Conservation (phyloP, 2,329 filamentous ascomycete species). For the Penicillium sp. region DNA sequence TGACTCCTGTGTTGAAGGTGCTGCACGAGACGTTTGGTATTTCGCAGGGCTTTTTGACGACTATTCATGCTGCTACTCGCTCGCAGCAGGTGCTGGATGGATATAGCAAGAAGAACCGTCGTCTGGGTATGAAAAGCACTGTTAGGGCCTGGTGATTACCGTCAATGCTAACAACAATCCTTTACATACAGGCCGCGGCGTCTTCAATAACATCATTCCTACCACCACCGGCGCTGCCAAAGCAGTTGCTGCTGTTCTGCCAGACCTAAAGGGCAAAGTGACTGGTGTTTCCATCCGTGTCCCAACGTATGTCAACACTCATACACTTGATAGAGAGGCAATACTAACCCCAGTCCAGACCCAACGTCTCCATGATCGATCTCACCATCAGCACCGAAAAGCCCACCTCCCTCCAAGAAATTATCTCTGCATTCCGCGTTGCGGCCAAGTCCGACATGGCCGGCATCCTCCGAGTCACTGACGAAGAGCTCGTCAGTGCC, state of each 20-base stretch:
- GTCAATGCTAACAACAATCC: neutral
- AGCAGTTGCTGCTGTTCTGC: slow-evolving; percentile 95
- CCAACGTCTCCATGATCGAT: slow-evolving; percentile 95
- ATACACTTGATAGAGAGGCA: neutral
- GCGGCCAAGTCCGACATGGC: slow-evolving; percentile 44
- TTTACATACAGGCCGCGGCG: slow-evolving; percentile 69
- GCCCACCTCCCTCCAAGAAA: slow-evolving; percentile 50
- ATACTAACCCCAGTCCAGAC: slow-evolving; percentile 25
- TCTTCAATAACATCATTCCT: slow-evolving; percentile 95
- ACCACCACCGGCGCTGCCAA: slow-evolving; percentile 93
- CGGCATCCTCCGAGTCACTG: slow-evolving; percentile 83
- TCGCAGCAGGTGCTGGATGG: slow-evolving; percentile 39
- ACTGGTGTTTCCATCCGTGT: slow-evolving; percentile 96
- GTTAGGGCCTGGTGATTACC: neutral
- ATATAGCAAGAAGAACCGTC: slow-evolving; percentile 38
- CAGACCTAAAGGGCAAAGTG: slow-evolving; percentile 88
- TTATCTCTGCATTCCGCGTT: slow-evolving; percentile 28
- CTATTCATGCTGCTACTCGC: slow-evolving; percentile 34
- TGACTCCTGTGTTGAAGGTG: slow-evolving; percentile 36
- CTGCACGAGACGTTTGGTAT: slow-evolving; percentile 35
- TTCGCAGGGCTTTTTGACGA: slow-evolving; percentile 35
- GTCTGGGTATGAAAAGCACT: slow-evolving; percentile 25
- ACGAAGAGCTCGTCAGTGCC: slow-evolving; percentile 85
- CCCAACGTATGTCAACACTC: slow-evolving; percentile 59
- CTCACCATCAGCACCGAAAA: slow-evolving; percentile 86